Evolutionary conservation across 2,329 filamentous ascomycete species (phyloP), one percentile per base, ranked within the genome.

Genomic region (Orbilia brochopaga): DNA sequence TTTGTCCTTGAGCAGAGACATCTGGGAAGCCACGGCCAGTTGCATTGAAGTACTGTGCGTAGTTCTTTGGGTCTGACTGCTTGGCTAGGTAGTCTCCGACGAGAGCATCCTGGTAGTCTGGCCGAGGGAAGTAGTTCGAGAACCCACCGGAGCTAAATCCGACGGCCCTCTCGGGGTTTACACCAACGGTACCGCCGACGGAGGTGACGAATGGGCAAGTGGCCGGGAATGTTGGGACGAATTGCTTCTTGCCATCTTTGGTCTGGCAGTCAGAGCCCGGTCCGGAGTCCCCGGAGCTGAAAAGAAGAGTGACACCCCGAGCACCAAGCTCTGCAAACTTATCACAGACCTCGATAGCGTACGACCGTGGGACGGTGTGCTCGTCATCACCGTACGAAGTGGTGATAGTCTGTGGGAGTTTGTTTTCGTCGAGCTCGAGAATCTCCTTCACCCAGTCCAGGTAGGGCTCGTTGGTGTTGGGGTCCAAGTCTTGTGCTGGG

Each of bases 351-450:
- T 83, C 82, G 53, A 81, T 80, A 17, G 86, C 85, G 76, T 89
- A 90, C 10, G 83, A 83, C 1, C 80, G 76, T 0, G 88, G 87
- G 0, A 90, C 81, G 4, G 84, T 83, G 75, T 88, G 85, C 78
- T 90, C 88, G 59, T 86, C 83, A 70, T 89, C 87, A 53, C 86
- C 87, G 77, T 90, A 90, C 0, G 86, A 88, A 11, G 85, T 86
- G 58, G 83, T 85, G 76, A 90, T 83, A 15, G 87, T 84, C 52
- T 86, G 83, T 0, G 88, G 87, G 1, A 90, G 80, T 5, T 80
- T 77, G 0, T 79, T 75, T 59, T 83, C 78, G 19, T 79, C 75
- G 69, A 83, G 82, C 1, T 79, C 78, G 0, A 88, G 82, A 1
- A 89, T 78, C 78, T 85, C 85, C 63, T 85, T 82, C 6, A 89